Base-by-base conservation (phyloP, 73 alveolate species). In the Paramecium tetraurelia region DNA sequence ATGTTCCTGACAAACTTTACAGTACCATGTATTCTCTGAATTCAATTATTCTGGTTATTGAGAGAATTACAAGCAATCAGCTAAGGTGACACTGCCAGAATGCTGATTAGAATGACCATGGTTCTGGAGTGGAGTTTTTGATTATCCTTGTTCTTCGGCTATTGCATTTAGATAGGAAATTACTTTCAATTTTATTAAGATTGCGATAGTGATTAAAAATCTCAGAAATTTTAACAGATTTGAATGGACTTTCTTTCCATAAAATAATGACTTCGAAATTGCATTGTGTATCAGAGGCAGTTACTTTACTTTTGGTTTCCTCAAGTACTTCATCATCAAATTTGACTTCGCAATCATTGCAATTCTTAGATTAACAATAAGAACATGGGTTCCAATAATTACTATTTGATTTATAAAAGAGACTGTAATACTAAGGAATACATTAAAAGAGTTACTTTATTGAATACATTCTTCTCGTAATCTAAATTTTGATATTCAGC, bases 1-100 rank as follows among this genome's bases (percentile, higher is more conserved):
- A 70, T 95, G 96, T 41, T 97, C 96, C 83, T 97, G 85, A 92
- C 99, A 97, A 59, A 88, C 93, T 21, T 75, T 86, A 92, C 99
- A 97, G 89, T 87, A 97, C 99, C 99, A 97, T 63, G 94, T 92
- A 95, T 97, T 97, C 9, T 93, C 96, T 41, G 94, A 96, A 44
- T 94, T 96, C 22, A 95, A 92, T 59, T 93, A 48, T 80, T 97
- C 99, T 75, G 96, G 98, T 68, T 71, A 63, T 31, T 92, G 70
- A 10, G 68, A 50, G 14, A 92, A 58, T 50, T 92, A 58, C 58
- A 57, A 53, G 44, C 94, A 89, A 31, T 80, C 90, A 8, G 44
- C 71, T 24, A 80, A 46, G 10, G 90, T 44, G 3, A 63, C 84
- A 27, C 84, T 63, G 11, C 50, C 84, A 63, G 50, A 27, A 31